Conservation (phyloP, 495 filamentous ascomycete genomes). For the Chaetomium tenue region DNA sequence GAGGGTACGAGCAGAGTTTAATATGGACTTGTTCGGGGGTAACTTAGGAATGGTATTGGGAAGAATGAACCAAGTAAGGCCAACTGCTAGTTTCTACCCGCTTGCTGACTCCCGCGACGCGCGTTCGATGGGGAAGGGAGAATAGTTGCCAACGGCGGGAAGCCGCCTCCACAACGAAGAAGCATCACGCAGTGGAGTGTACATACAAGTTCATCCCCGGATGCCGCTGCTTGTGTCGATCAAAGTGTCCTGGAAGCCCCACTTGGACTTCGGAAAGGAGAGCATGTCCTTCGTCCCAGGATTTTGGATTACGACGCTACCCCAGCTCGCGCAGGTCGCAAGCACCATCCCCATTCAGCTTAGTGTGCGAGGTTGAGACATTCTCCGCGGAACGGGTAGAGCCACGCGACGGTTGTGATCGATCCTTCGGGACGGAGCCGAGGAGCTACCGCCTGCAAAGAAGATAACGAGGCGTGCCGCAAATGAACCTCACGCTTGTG, state of each 20-base stretch:
- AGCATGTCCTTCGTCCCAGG: too few relatives aligned
- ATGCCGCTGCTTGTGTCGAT: not conserved
- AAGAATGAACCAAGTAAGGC: not conserved
- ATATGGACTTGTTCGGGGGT: not conserved
- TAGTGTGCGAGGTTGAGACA: conserved; percentile 11
- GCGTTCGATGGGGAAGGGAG: not conserved
- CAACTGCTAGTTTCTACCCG: not conserved
- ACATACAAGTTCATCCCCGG: not conserved
- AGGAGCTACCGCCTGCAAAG: not conserved
- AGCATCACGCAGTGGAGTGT: not conserved
- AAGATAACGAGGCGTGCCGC: too few relatives aligned
- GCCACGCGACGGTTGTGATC: not conserved
- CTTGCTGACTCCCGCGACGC: not conserved
- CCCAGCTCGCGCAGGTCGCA: conserved; percentile 14
- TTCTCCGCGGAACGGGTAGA: not conserved
- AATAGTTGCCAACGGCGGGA: not conserved
- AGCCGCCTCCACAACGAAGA: not conserved
- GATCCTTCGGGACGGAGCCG: not conserved
- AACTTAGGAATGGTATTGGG: not conserved
- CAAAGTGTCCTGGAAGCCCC: not conserved
- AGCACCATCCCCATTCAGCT: conserved; percentile 8
- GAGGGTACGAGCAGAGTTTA: not conserved
- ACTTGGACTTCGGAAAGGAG: not conserved
- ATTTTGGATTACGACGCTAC: not conserved
- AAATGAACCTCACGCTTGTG: too few relatives aligned